Base-by-base conservation (phyloP, 1,284 basidiomycete genomes). In the Ustilago nuda region DNA sequence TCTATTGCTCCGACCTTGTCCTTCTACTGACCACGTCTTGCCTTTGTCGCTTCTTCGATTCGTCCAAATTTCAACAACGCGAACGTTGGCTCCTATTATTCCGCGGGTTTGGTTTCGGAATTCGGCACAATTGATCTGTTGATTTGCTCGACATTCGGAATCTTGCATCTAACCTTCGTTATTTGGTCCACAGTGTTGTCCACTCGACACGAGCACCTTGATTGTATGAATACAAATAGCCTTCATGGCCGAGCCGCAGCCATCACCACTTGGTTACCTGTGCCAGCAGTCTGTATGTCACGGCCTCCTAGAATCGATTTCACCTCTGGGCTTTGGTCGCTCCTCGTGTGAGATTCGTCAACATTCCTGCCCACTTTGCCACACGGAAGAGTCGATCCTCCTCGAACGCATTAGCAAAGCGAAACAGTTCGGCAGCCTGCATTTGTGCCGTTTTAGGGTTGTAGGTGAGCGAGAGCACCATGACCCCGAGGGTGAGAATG, bases 401-500 rank as follows among this genome's bases (percentile, higher is more conserved):
- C 23, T 3, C 23, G 23, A 27, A 27, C 23, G 23, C 23, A 27
- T 27, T 27, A 27, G 23, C 23, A 27, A 27, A 27, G 23, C 23
- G 23, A 27, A 27, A 27, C 23, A 27, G 23, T 27, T 27, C 3
- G 23, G 23, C 23, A 27, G 23, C 23, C 23, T 27, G 23, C 23
- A 27, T 27, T 27, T 27, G 23, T 27, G 23, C 23, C 23, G 3
- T 27, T 27, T 27, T 27, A 27, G 23, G 23, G 3, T 27, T 27
- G 39, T 65, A 77, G 7, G 75, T 77, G 37, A 66, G 69, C 15
- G 71, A 73, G 17, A 77, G 46, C 11, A 75, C 72, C 71, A 71
- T 71, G 33, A 41, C 2, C 4, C 64, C 65, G 13, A 76, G 72
- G 43, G 71, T 58, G 30, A 76, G 33, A 1, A 68, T 72, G 27